phyloP scores from a whole-genome alignment of 2,329 filamentous ascomycete species.

The Pseudodiploospora longispora region DNA sequence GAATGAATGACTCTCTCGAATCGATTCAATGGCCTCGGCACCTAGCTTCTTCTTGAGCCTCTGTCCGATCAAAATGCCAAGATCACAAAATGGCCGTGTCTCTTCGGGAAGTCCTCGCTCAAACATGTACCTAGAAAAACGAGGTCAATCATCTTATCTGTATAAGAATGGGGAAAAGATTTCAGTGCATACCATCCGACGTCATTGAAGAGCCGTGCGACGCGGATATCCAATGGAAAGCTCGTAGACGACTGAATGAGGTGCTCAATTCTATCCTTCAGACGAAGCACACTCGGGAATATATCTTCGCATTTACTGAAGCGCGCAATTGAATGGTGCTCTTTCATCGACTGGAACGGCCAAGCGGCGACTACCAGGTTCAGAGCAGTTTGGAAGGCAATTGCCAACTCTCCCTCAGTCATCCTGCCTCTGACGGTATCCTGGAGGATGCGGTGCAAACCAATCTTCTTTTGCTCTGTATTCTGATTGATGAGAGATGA shows the following conservation, averaged over 20 bases:
- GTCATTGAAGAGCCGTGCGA: background rate
- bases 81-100: background rate
- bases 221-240: background rate
- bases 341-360: background rate
- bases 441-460: background rate
- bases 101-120: slow-evolving; percentile 1
- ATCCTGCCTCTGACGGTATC: background rate
- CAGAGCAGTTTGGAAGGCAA: background rate
- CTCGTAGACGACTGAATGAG: background rate
- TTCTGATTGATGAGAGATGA: background rate
- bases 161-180: background rate
- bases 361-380: background rate
- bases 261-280: background rate
- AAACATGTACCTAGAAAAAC: slow-evolving; percentile 1
- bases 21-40: background rate
- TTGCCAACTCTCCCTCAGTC: background rate
- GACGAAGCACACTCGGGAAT: background rate
- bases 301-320: background rate
- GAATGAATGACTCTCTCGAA: background rate
- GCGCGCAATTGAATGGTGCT: background rate
- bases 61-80: background rate
- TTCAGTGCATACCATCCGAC: slow-evolving; percentile 1
- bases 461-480: background rate
- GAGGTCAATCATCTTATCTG: background rate
- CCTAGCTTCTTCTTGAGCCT: background rate